Conservation (phyloP, 306 rosid species). For the Arachis stenosperma region DNA sequence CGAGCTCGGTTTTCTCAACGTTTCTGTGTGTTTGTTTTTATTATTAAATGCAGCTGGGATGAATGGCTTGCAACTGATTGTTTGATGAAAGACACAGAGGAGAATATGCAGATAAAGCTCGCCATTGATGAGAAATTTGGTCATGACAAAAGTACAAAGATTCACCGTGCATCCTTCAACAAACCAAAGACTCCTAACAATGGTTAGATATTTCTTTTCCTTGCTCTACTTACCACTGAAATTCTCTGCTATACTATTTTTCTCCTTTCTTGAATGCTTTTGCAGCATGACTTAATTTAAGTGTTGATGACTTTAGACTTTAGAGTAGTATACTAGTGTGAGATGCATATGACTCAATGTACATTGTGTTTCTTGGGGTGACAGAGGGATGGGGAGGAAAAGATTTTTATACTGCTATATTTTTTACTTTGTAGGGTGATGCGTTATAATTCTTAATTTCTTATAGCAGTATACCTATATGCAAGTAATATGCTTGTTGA, state of each 20-base stretch:
- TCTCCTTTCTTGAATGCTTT: slow-evolving; percentile 14
- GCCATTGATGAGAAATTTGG: slow-evolving; percentile 41
- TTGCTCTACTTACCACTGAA: not conserved
- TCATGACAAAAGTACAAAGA: slow-evolving; percentile 51
- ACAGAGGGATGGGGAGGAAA: not conserved
- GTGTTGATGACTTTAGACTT: not conserved
- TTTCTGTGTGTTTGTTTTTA: not conserved
- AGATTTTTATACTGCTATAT: not conserved
- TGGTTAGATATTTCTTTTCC: slow-evolving; percentile 46
- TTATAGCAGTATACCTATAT: slow-evolving; percentile 9
- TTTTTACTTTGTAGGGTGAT: slow-evolving; percentile 10
- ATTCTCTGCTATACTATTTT: slow-evolving; percentile 2
- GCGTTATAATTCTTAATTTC: slow-evolving; percentile 11
- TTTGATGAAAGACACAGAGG: slow-evolving; percentile 65
- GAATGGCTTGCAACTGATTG: slow-evolving; percentile 79
- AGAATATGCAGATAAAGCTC: slow-evolving; percentile 54
- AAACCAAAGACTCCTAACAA: slow-evolving; percentile 52
- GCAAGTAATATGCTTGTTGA: slow-evolving; percentile 7
- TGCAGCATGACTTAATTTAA: not conserved
- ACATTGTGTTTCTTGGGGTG: slow-evolving; percentile 17
- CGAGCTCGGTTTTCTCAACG: slow-evolving; percentile 21
- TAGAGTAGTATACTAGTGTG: not conserved
- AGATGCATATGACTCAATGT: slow-evolving; percentile 11
- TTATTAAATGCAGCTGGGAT: slow-evolving; percentile 70
- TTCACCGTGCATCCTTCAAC: slow-evolving; percentile 39